A percentile compares a stretch with the other conserved stretches of the same genome.
Evolutionary conservation across 2,329 filamentous ascomycete species (phyloP).

Genomic region (Aspergillus spinulosporus): DNA sequence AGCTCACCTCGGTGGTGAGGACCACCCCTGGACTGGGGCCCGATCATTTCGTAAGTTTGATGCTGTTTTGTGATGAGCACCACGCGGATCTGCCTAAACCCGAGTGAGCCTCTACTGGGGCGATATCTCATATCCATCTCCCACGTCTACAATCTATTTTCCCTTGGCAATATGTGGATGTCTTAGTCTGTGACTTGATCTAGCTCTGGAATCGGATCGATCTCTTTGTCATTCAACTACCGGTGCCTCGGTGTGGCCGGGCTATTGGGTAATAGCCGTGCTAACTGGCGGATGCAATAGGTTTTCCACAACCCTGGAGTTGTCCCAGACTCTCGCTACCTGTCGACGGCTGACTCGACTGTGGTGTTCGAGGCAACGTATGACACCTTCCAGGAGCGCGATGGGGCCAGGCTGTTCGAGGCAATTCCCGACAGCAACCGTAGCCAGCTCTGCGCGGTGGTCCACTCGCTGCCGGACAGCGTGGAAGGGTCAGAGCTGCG

Average conservation of each 20-base stretch:
- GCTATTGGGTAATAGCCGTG: conserved; percentile 18
- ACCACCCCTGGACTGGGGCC: conserved; percentile 34
- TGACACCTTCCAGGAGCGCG: conserved; percentile 37
- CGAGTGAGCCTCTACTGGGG: not conserved
- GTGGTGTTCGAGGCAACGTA: conserved; percentile 50
- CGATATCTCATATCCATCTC: not conserved
- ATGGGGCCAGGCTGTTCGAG: conserved; percentile 34
- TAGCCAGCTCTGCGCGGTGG: conserved; percentile 36
- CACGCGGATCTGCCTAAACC: not conserved
- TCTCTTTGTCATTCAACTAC: not conserved
- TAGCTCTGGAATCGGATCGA: conserved; percentile 6
- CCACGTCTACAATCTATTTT: not conserved
- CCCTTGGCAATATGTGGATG: not conserved
- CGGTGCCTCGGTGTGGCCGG: conserved; percentile 1
- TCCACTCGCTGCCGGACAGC: conserved; percentile 41
- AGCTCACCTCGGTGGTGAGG: conserved; percentile 36
- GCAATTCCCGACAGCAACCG: conserved; percentile 36
- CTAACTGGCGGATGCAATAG: conserved; percentile 23
- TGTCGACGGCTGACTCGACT: conserved; percentile 45
- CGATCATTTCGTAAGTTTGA: conserved; percentile 40
- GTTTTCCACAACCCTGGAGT: conserved; percentile 51
- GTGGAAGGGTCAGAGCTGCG: conserved; percentile 33
- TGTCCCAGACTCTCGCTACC: conserved; percentile 44
- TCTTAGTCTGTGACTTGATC: conserved; percentile 4
- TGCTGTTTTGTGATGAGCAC: conserved; percentile 15